These are phyloP conservation scores for Cryptococcus jaspeensis DNA, from an alignment of 1,284 basidiomycete genomes.

Conservation along the genomic window DNA sequence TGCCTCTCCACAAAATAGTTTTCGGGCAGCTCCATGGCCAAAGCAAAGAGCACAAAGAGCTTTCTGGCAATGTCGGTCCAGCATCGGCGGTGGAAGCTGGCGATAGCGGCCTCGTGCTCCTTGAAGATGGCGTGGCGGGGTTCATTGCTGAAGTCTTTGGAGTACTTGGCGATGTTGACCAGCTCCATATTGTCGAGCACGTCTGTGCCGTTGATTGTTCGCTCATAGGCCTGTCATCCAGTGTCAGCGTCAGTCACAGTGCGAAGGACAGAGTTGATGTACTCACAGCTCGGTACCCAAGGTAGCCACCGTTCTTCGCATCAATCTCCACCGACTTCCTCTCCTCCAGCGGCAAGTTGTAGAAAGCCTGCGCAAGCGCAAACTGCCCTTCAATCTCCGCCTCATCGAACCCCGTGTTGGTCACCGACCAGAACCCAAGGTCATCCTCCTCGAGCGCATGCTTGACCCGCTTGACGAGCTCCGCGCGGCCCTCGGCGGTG, in stretches of 20 bases:
- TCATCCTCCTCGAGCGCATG: conserved; percentile 20
- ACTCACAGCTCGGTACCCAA: conserved; percentile 30
- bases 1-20: conserved; percentile 42
- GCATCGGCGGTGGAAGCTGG: conserved; percentile 19
- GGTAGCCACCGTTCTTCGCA: conserved; percentile 28
- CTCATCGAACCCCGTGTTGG: conserved; percentile 28
- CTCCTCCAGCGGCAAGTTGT: conserved; percentile 23
- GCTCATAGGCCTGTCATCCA: conserved; percentile 17
- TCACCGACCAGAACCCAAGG: conserved; percentile 34
- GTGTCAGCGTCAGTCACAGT: neutral
- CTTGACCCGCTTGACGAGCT: conserved; percentile 48
- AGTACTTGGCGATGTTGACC: conserved; percentile 37
- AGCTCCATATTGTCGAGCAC: conserved; percentile 37
- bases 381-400: conserved; percentile 38
- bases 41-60: conserved; percentile 34
- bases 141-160: conserved; percentile 17
- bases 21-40: conserved; percentile 41
- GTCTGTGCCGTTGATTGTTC: conserved; percentile 31
- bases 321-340: conserved; percentile 25
- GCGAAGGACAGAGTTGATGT: neutral
- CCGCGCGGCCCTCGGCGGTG: conserved; percentile 55
- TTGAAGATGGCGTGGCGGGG: conserved; percentile 33
- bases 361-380: conserved; percentile 36
- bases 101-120: conserved; percentile 17
- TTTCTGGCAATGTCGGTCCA: conserved; percentile 26